These are phyloP conservation scores for Apophysomyces ossiformis DNA, from an alignment of 371 early-diverging fungal genomes.

Conservation along the genomic window DNA sequence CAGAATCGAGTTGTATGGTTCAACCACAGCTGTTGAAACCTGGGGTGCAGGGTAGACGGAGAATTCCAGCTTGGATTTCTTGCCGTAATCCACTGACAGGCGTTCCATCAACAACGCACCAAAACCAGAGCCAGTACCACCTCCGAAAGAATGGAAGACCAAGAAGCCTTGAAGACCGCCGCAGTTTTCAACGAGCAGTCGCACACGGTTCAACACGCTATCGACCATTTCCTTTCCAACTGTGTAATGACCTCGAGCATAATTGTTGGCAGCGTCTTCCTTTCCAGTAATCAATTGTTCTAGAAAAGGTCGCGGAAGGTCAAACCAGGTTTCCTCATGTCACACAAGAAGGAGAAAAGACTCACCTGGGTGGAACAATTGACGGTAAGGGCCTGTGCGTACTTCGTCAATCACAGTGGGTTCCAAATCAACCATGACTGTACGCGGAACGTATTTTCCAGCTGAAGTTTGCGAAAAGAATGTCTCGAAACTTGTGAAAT, in stretches of 20 bases:
- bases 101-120: constrained; percentile 97
- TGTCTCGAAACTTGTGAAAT: constrained; percentile 55
- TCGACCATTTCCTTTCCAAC: constrained; percentile 99
- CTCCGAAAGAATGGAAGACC: constrained; percentile 99
- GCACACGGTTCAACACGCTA: constrained; percentile 94
- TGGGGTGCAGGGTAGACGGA: constrained; percentile 98
- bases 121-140: constrained; percentile 99
- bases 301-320: neutral
- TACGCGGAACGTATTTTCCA: constrained; percentile 98
- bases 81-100: constrained; percentile 95
- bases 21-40: constrained; percentile 97
- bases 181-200: constrained; percentile 98
- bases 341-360: neutral
- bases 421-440: constrained; percentile 97
- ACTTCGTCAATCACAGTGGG: constrained; percentile 98
- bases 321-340: neutral
- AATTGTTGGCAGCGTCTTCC: constrained; percentile 99
- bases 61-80: constrained; percentile 99
- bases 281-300: constrained; percentile 97
- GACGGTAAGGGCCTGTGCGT: constrained; percentile 93
- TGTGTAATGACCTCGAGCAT: constrained; percentile 99
- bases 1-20: constrained; percentile 98
- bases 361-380: constrained; percentile 94
- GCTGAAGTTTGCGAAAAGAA: constrained; percentile 96
- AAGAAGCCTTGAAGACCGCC: constrained; percentile 96